Conservation (phyloP, 1,139 yeast genomes). For the Suhomyces bolitotheri region DNA sequence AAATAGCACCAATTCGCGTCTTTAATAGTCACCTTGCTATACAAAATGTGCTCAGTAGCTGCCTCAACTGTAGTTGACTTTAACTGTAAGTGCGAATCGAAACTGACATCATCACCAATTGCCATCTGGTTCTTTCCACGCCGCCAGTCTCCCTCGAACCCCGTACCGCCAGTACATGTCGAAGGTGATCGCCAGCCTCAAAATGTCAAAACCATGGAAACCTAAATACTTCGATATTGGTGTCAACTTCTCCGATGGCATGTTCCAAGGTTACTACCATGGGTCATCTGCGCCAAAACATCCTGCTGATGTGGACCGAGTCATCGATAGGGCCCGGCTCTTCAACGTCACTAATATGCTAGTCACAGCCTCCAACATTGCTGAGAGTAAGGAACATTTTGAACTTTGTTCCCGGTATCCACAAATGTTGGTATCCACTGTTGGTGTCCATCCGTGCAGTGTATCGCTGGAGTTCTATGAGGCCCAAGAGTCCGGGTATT, state of each 20-base stretch:
- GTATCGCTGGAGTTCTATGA: constrained; percentile 59
- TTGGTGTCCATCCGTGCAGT: constrained; percentile 93
- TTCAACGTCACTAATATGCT: constrained; percentile 70
- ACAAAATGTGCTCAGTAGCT: too few relatives aligned
- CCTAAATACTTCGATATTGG: constrained; percentile 58
- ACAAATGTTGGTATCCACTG: constrained; percentile 60
- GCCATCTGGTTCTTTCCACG: too few relatives aligned
- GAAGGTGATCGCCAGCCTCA: constrained; percentile 2
- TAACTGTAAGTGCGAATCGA: too few relatives aligned
- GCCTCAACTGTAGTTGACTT: too few relatives aligned
- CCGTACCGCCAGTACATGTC: constrained; percentile 3
- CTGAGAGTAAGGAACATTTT: constrained; percentile 56
- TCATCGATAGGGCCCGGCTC: constrained; percentile 64
- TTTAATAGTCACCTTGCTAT: too few relatives aligned
- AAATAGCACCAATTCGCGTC: too few relatives aligned
- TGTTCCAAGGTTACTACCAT: constrained; percentile 81
- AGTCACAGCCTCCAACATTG: constrained; percentile 78
- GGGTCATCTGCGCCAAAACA: constrained; percentile 60
- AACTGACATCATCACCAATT: too few relatives aligned
- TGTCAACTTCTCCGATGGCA: constrained; percentile 83
- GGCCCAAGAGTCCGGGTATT: constrained; percentile 18
- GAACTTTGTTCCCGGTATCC: constrained; percentile 33
- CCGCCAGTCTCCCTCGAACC: background rate
- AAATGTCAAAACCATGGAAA: constrained; percentile 28
- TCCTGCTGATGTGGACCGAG: constrained; percentile 61